Base-by-base conservation (phyloP, 2,329 filamentous ascomycete species). In the Paraconiothyrium brasiliense region DNA sequence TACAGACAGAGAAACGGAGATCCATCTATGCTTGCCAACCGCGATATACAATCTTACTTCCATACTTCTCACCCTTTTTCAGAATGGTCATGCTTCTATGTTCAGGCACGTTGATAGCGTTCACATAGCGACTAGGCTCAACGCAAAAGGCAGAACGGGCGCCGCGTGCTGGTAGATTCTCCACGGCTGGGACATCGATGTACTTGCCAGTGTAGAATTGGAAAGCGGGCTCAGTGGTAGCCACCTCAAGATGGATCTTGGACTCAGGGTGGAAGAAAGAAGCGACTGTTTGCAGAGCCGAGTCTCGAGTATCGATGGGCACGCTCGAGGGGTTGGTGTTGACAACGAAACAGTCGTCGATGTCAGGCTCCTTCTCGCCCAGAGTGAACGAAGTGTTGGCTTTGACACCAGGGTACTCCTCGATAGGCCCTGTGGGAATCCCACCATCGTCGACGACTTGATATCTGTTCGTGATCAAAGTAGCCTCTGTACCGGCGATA, bases 191-290 rank as follows among this genome's bases (percentile, higher is more conserved):
- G 13, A 97, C 90, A 70, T 95, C 83, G 67, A 96, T 93, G 74
- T 89, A 90, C 74, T 92, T 90, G 67, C 94, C 95, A 0, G 93
- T 96, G 81, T 98, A 98, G 82, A 97, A 97, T 79, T 98, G 94
- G 84, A 97, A 98, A 0, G 93, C 92, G 0, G 95, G 95, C 83
- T 98, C 94, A 0, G 94, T 98, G 82, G 92, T 95, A 72, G 89
- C 84, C 6, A 97, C 90, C 79, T 97, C 92, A 54, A 98, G 87
- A 76, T 96, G 90, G 67, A 97, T 85, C 65, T 88, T 87, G 32
- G 89, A 90, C 54, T 83, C 84, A 6, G 92, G 87, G 78, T 97
- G 92, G 78, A 86, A 86, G 61, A 95, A 91, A 27, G 86, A 83
- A 49, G 92, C 87, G 49, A 94, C 87, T 61, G 86, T 88, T 60